Conservation (phyloP, 257 asterid genomes). For the Solanum piurae region DNA sequence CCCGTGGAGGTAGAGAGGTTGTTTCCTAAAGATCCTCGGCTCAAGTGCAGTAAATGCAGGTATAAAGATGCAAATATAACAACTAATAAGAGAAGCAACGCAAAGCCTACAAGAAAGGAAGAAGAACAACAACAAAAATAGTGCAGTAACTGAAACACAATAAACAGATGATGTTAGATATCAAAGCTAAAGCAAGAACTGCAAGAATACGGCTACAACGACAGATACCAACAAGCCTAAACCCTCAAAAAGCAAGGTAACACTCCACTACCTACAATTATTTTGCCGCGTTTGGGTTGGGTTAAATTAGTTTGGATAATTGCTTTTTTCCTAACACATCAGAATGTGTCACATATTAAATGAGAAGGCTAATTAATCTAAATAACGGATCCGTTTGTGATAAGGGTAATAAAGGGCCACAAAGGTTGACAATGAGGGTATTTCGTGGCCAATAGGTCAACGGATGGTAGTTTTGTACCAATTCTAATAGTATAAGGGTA, state of each 20-base stretch:
- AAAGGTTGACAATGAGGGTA: not conserved
- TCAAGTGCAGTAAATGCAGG: not conserved
- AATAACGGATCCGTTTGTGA: not conserved
- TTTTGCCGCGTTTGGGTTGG: not conserved
- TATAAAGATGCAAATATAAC: not conserved
- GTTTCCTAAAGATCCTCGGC: not conserved
- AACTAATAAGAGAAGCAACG: not conserved
- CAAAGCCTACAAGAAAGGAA: not conserved
- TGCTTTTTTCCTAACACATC: not conserved
- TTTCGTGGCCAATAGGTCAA: not conserved
- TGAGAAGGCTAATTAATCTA: not conserved
- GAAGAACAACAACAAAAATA: not conserved
- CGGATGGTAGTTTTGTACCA: not conserved
- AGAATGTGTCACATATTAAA: not conserved
- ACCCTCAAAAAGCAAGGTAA: not conserved
- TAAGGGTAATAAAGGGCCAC: not conserved
- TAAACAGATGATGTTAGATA: not conserved
- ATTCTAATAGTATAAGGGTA: too few relatives aligned
- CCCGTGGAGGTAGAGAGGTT: not conserved
- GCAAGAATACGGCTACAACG: not conserved
- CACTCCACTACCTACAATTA: not conserved
- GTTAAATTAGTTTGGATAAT: not conserved
- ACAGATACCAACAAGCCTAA: not conserved
- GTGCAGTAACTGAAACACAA: not conserved
- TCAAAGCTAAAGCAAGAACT: not conserved